Base-by-base conservation (phyloP, 768 basidiomycete genomes). In the Roridomyces roridus region DNA sequence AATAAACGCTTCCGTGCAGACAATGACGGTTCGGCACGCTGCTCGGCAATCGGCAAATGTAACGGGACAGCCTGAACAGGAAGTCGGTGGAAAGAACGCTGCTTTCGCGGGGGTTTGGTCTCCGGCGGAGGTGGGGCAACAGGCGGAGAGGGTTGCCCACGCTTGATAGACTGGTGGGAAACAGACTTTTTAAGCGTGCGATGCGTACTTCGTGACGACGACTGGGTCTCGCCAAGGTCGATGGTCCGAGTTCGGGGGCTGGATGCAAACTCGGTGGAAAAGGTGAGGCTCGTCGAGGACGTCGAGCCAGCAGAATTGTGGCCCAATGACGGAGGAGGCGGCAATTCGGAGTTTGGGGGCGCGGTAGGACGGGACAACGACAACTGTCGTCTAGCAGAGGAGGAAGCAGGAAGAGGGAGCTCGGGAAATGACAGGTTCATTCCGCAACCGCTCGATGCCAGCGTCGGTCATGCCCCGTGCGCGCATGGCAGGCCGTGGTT, bases 21-120 rank as follows among this genome's bases (percentile, higher is more conserved):
- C 23, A 56, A 49, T 14, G 67, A 58, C 35, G 72, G 62, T 35
- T 60, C 64, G 28, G 68, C 60, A 21, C 68, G 64, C 35, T 73
- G 68, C 41, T 68, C 71, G 15, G 69, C 65, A 34, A 73, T 71
- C 28, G 76, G 74, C 26, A 71, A 62, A 36, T 76, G 71, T 20
- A 74, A 59, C 17, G 81, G 81, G 11, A 86, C 67, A 25, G 84
- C 74, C 17, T 84, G 82, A n/a, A 85, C 68, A 34, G 84, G 80
- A 14, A 83, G 68, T 40, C 80, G 83, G 39, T 86, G 81, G 61
- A 87, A 88, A n/a, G 84, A 86, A 34, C 82, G 82, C 66, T 86
- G 85, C 67, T 87, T 86, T 56, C 73, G 77, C 15, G 72, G 72
- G 15, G 46, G 70, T 67, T 76, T 80, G 20, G 74, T 45, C 24